Evolutionary conservation across 331 rosid genomes (phyloP).

Genomic region (Saraca asoca): DNA sequence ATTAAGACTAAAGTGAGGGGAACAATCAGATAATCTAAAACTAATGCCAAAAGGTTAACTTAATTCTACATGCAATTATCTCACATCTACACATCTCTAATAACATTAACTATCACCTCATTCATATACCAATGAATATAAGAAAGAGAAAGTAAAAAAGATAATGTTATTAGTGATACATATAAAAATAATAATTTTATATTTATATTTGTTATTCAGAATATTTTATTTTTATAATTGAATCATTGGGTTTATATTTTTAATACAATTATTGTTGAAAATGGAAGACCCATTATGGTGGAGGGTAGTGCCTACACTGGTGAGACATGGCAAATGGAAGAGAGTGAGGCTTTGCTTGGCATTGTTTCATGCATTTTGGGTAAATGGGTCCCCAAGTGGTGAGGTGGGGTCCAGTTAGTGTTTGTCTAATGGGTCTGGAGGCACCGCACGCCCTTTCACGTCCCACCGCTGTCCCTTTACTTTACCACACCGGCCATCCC

Average conservation of each 20-base stretch:
- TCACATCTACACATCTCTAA: no score
- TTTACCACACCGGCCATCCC: constrained; percentile 40
- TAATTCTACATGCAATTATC: no score
- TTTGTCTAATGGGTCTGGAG: constrained; percentile 64
- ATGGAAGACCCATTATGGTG: constrained; percentile 53
- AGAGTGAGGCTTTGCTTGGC: constrained; percentile 40
- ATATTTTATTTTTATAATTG: no score
- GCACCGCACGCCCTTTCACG: constrained; percentile 82
- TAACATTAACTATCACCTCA: no score
- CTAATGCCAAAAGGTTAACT: no score
- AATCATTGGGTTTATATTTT: no score
- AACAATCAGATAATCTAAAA: constrained; percentile 13
- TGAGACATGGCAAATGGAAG: constrained; percentile 39
- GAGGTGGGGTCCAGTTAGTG: constrained; percentile 54
- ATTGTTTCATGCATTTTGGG: constrained; percentile 40
- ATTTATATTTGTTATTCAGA: no score
- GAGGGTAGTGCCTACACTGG: constrained; percentile 46
- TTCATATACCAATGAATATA: no score
- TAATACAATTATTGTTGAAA: no score
- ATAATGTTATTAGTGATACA: no score
- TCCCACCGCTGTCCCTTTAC: constrained; percentile 65
- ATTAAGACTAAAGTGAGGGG: background rate
- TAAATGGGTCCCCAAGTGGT: constrained; percentile 54
- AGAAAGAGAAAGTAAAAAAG: no score
- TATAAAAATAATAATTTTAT: no score